Conservation (phyloP, 1,284 basidiomycete genomes). For the Ustilago xerochloae region DNA sequence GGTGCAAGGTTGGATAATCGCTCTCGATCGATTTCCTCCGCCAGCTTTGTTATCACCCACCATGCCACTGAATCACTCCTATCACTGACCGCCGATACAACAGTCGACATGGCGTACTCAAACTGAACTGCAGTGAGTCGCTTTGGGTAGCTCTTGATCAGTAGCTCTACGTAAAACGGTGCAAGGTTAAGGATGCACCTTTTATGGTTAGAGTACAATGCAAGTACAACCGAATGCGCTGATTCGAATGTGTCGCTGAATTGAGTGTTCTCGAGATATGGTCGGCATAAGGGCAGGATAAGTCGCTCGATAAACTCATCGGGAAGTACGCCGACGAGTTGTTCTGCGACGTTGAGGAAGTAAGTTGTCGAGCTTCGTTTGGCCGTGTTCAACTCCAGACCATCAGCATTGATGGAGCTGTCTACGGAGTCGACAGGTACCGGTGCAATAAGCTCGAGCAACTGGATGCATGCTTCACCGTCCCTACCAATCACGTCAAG, state of each 20-base stretch:
- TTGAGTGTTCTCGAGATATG: constrained; percentile 54
- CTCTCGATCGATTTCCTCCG: constrained; percentile 43
- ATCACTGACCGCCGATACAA: constrained; percentile 58
- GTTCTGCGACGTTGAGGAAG: constrained; percentile 62
- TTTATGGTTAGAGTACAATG: constrained; percentile 53
- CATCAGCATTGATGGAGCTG: not conserved
- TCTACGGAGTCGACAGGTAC: constrained; percentile 5
- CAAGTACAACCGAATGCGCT: constrained; percentile 63
- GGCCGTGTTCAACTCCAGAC: constrained; percentile 24
- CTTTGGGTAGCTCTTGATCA: constrained; percentile 48
- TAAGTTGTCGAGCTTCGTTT: constrained; percentile 50
- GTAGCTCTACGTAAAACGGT: constrained; percentile 60
- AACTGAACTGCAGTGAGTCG: constrained; percentile 53
- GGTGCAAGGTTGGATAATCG: not conserved
- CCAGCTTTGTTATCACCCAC: constrained; percentile 57
- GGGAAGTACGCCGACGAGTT: constrained; percentile 56
- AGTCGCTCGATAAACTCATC: constrained; percentile 57
- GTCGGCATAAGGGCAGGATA: constrained; percentile 54
- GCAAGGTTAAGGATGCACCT: constrained; percentile 50
- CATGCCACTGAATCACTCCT: constrained; percentile 60
- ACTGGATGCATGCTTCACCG: constrained; percentile 50
- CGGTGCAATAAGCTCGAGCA: constrained; percentile 41
- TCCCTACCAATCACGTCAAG: constrained; percentile 64
- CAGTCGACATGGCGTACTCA: constrained; percentile 56
- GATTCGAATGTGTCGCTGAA: constrained; percentile 65